phyloP scores from a whole-genome alignment of 768 basidiomycete species.

The Suillus brevipes region DNA sequence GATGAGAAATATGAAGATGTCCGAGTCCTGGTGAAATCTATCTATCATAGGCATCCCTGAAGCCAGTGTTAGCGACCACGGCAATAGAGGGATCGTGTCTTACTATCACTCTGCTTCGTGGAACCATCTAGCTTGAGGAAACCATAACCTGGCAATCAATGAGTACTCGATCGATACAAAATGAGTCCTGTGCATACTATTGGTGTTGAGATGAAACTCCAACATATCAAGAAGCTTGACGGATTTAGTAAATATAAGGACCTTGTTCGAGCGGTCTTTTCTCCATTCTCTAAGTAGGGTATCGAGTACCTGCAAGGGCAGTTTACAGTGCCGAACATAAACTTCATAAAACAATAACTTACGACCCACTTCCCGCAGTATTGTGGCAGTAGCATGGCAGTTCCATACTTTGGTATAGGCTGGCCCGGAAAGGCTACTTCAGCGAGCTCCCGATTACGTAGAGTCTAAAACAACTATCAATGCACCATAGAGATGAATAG shows the following conservation, averaged over 20 bases:
- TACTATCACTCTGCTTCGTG: constrained; percentile 65
- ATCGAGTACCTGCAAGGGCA: constrained; percentile 59
- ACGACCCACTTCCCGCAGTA: constrained; percentile 89
- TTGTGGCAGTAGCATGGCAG: constrained; percentile 59
- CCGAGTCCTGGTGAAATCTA: constrained; percentile 70
- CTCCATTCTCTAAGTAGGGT: constrained; percentile 66
- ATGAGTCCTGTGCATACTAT: constrained; percentile 39
- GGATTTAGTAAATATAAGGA: constrained; percentile 91
- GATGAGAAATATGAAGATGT: constrained; percentile 81
- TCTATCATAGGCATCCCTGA: constrained; percentile 88
- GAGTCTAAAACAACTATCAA: constrained; percentile 29
- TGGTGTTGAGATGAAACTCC: constrained; percentile 65
- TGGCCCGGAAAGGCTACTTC: constrained; percentile 62
- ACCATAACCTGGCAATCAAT: constrained; percentile 43
- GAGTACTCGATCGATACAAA: constrained; percentile 3
- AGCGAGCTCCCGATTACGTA: constrained; percentile 61
- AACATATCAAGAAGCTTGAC: constrained; percentile 89
- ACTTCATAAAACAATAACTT: constrained; percentile 22
- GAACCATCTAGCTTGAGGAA: constrained; percentile 83
- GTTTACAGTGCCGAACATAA: neutral
- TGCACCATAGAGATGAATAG: neutral
- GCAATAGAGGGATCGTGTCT: constrained; percentile 26
- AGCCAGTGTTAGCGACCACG: constrained; percentile 4
- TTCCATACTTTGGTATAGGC: constrained; percentile 56
- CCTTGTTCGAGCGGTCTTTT: constrained; percentile 73